Conservation (phyloP, 1,139 yeast genomes). For the Ashbya aceris region DNA sequence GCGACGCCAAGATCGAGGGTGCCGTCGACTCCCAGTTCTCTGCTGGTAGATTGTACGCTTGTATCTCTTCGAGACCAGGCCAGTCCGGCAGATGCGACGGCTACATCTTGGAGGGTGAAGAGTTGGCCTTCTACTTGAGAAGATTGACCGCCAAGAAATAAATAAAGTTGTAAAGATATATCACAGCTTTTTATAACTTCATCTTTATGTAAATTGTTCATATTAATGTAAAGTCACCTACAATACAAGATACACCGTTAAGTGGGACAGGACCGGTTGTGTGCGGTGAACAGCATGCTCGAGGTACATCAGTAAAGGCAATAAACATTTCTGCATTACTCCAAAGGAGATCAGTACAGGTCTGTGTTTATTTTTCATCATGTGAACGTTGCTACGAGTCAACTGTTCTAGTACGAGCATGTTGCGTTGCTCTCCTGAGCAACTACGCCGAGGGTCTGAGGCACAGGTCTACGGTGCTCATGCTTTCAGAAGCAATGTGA, state of each 20-base stretch:
- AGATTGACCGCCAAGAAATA: constrained; percentile 99
- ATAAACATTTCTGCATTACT: constrained; percentile 30
- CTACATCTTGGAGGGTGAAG: constrained; percentile 99
- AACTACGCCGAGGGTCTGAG: neutral
- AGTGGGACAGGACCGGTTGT: neutral
- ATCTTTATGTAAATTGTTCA: constrained; percentile 10
- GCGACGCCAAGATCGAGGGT: constrained; percentile 73
- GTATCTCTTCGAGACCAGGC: constrained; percentile 99
- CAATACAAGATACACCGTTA: constrained; percentile 4
- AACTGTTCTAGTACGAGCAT: constrained; percentile 2
- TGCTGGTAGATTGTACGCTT: constrained; percentile 98
- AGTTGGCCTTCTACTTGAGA: constrained; percentile 99
- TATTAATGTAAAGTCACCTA: constrained; percentile 5
- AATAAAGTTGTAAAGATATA: constrained; percentile 20
- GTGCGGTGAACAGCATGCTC: neutral
- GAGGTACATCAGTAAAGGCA: constrained; percentile 23
- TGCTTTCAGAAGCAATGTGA: too few relatives aligned
- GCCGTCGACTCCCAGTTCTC: constrained; percentile 94
- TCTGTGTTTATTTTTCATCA: constrained; percentile 38
- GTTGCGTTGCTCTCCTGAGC: constrained; percentile 10
- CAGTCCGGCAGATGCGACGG: constrained; percentile 99
- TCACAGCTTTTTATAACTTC: constrained; percentile 3
- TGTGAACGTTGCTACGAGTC: constrained; percentile 8
- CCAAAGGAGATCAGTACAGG: constrained; percentile 35
- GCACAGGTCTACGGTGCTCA: too few relatives aligned